phyloP scores from a whole-genome alignment of 257 asterid species.

The Nicotiana undulata region DNA sequence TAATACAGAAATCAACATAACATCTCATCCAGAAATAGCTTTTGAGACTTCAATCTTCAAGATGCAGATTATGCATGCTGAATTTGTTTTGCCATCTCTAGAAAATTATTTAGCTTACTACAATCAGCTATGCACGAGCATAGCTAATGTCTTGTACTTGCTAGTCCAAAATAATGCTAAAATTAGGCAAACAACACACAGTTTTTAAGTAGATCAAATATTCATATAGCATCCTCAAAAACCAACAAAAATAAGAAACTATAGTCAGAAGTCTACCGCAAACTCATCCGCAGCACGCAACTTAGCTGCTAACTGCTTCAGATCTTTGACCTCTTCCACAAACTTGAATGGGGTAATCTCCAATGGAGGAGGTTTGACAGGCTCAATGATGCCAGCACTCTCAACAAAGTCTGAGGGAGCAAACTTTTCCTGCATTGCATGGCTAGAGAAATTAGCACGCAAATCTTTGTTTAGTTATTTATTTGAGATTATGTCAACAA shows the following conservation, averaged over 20 bases:
- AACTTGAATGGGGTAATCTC: constrained; percentile 66
- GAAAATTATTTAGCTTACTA: not conserved
- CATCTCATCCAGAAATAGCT: not conserved
- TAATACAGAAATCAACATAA: too few relatives aligned
- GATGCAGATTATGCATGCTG: not conserved
- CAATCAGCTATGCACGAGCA: not conserved
- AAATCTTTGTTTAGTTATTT: too few relatives aligned
- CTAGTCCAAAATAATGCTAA: not conserved
- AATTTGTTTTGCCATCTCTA: not conserved
- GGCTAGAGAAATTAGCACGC: not conserved
- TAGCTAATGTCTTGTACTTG: not conserved
- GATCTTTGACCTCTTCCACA: constrained; percentile 83
- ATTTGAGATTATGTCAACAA: not conserved
- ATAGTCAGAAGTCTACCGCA: constrained; percentile 52
- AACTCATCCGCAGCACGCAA: constrained; percentile 67
- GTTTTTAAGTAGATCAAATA: not conserved
- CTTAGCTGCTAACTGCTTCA: constrained; percentile 73
- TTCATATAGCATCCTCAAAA: not conserved
- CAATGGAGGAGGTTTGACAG: constrained; percentile 60
- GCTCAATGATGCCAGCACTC: constrained; percentile 32
- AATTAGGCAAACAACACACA: not conserved
- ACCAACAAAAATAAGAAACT: not conserved
- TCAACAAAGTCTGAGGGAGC: constrained; percentile 67
- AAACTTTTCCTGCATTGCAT: constrained; percentile 52
- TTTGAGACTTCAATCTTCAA: not conserved